Conservation (phyloP, 305 asterid species). For the Fraxinus sp. region DNA sequence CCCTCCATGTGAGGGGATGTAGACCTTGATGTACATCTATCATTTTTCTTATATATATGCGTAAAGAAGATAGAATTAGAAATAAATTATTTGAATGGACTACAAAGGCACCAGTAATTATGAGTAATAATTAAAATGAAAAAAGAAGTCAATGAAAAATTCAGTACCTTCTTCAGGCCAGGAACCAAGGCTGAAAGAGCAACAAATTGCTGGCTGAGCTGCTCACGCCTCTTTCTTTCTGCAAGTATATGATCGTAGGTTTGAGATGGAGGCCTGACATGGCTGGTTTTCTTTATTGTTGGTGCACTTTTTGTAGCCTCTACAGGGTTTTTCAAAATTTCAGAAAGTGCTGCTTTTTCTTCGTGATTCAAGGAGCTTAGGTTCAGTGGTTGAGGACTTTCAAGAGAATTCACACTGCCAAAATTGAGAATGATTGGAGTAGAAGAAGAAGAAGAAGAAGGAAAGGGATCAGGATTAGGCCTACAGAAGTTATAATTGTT, state of each 20-base stretch:
- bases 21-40: too few species aligned
- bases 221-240: conserved; percentile 60
- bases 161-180: conserved; percentile 48
- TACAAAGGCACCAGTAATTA: background rate
- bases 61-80: background rate
- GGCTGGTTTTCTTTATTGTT: conserved; percentile 31
- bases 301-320: conserved; percentile 19
- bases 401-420: conserved; percentile 21
- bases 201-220: conserved; percentile 50
- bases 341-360: conserved; percentile 23
- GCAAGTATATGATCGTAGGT: conserved; percentile 57
- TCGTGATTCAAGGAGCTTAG: background rate
- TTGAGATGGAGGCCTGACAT: conserved; percentile 49
- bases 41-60: too few species aligned
- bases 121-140: background rate
- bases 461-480: background rate
- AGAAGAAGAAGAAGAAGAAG: conserved; percentile 13
- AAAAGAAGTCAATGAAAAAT: background rate
- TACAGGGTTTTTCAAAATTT: conserved; percentile 21
- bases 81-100: background rate
- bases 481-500: conserved; percentile 5
- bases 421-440: conserved; percentile 34
- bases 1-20: too few species aligned
- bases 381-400: conserved; percentile 6
- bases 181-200: conserved; percentile 61